These are phyloP conservation scores for Capronia coronata DNA, from an alignment of 2,329 filamentous ascomycete species.

Conservation along the genomic window DNA sequence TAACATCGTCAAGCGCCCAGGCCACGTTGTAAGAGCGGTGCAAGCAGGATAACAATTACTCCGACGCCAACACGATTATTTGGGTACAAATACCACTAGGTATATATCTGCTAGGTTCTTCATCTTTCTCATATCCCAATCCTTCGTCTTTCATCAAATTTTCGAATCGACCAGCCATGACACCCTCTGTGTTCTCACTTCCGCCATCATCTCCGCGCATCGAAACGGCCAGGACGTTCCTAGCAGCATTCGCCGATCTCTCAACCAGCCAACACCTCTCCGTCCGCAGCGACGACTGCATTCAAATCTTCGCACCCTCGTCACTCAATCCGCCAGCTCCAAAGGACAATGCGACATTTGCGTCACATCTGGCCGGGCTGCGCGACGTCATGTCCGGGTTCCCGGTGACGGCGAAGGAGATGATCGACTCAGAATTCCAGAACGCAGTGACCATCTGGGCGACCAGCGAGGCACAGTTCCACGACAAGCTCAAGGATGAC, in stretches of 20 bases:
- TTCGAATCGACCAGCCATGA: too few relatives aligned
- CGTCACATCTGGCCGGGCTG: conserved; percentile 12
- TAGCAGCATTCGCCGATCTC: background rate
- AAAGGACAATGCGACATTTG: conserved; percentile 13
- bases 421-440: conserved; percentile 12
- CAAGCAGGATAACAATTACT: too few relatives aligned
- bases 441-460: conserved; percentile 32
- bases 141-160: too few relatives aligned
- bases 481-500: conserved; percentile 28
- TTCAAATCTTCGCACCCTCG: conserved; percentile 6
- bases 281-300: conserved; percentile 6
- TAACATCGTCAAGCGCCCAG: too few relatives aligned
- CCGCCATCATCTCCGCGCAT: background rate
- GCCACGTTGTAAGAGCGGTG: too few relatives aligned
- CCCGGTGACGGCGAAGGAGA: conserved; percentile 20
- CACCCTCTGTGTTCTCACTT: too few relatives aligned
- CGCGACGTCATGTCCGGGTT: conserved; percentile 11
- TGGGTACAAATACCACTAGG: too few relatives aligned
- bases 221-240: background rate
- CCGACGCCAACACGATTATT: too few relatives aligned
- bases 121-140: too few relatives aligned
- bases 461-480: conserved; percentile 28
- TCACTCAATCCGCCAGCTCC: conserved; percentile 2
- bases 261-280: background rate
- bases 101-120: too few relatives aligned